These are phyloP conservation scores for Pseudocercospora crystallina DNA, from an alignment of 2,329 filamentous ascomycete species.

Conservation along the genomic window DNA sequence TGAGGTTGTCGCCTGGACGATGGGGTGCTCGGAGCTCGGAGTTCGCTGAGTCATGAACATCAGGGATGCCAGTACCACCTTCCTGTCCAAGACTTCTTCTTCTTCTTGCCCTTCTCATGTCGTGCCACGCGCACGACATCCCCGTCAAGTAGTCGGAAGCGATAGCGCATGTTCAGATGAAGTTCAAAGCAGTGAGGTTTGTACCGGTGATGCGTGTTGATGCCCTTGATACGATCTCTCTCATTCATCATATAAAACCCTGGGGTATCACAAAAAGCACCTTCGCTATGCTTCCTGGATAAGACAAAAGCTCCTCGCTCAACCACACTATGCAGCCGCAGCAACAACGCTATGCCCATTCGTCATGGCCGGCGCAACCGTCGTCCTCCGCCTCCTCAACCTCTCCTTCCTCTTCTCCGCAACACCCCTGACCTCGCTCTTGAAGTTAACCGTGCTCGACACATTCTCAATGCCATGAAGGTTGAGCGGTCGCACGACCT, in stretches of 20 bases:
- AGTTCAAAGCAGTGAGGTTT: no score
- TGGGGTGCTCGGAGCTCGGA: no score
- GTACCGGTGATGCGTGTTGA: no score
- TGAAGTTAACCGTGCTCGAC: constrained; percentile 20
- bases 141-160: no score
- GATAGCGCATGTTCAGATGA: no score
- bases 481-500: constrained; percentile 76
- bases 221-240: no score
- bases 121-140: no score
- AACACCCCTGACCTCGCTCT: constrained; percentile 16
- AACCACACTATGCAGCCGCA: constrained; percentile 12
- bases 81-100: no score
- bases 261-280: not conserved
- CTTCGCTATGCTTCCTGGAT: not conserved
- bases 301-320: not conserved
- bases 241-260: not conserved
- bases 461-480: constrained; percentile 56
- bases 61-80: no score
- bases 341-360: constrained; percentile 22
- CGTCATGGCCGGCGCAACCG: constrained; percentile 12
- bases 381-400: constrained; percentile 17
- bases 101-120: no score
- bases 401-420: constrained; percentile 20
- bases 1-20: no score
- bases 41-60: no score